Evolutionary conservation across 2,329 filamentous ascomycete species (phyloP), one percentile per base, ranked within the genome.

Genomic region (Ascochyta fabae): DNA sequence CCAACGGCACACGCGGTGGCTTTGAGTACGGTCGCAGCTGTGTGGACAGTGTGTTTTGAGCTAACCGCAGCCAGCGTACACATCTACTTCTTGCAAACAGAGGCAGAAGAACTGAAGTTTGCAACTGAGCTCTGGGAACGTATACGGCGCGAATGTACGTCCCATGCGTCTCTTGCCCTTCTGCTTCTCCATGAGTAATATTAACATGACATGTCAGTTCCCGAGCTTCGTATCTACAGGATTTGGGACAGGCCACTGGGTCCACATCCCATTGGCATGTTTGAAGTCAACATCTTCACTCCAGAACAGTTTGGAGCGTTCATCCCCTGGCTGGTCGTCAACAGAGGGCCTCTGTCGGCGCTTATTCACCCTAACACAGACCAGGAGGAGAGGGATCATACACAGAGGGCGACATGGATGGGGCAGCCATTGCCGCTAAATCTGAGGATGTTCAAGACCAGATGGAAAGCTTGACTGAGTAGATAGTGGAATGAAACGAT

Each of bases 291-390:
- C 65, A 41, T 96, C 19, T 91, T 94, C 73, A 92, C 88, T 0
- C 93, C 92, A 0, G 87, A 86, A 3, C 90, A 96, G 73, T 96
- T 96, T 69, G 92, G 92, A 0, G 92, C 93, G 0, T 96, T 96
- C 67, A 79, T 97, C 35, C 84, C 91, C 0, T 96, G 92, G 92
- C 78, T 96, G 27, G 84, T 91, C 27, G 85, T 96, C 53, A 88
- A 93, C 76, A 83, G 92, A 5, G 92, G 92, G 0, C 90, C 91
- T 2, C 75, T 96, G 57, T 92, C 89, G 43, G 92, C 80, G 4
- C 78, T 97, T 19, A 75, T 96, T 1, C 93, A 96, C 74, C 92
- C 92, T 0, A 96, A 96, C 68, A 92, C 89, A 0, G 81, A 83
- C n/a, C 83, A 87, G 36, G 80, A 83, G 54, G 68, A 80, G 54